phyloP scores from a whole-genome alignment of 495 filamentous ascomycete genomes.

The Neurospora cerealis region DNA sequence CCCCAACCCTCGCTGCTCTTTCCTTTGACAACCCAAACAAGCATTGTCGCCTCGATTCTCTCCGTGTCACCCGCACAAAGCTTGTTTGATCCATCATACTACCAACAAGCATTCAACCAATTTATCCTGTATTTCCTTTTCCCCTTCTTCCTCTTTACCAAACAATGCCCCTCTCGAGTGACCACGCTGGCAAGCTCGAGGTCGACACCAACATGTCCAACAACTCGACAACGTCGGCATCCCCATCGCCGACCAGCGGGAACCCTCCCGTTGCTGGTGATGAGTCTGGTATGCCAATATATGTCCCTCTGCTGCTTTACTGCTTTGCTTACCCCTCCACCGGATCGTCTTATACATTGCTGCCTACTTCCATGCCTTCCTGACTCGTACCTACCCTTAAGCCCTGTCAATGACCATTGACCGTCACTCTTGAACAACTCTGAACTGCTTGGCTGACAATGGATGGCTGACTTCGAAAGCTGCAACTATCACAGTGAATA shows the following conservation, averaged over 20 bases:
- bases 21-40: neutral
- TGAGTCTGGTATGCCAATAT: constrained; percentile 22
- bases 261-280: constrained; percentile 17
- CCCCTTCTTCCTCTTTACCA: neutral
- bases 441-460: neutral
- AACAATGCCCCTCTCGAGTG: constrained; percentile 25
- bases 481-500: constrained; percentile 43
- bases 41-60: neutral
- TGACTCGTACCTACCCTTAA: neutral
- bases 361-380: neutral
- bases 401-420: neutral
- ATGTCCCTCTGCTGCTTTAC: neutral
- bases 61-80: neutral
- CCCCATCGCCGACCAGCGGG: constrained; percentile 12
- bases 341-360: neutral
- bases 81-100: neutral
- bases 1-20: neutral
- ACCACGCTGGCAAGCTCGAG: constrained; percentile 20
- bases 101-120: neutral
- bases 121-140: too few species aligned
- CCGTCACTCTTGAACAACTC: neutral
- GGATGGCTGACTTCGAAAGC: constrained; percentile 20
- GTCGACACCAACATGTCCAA: constrained; percentile 24
- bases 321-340: neutral
- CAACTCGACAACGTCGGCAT: constrained; percentile 10